phyloP scores from a whole-genome alignment of 495 filamentous ascomycete species.

The Hypoxylon perforatum region DNA sequence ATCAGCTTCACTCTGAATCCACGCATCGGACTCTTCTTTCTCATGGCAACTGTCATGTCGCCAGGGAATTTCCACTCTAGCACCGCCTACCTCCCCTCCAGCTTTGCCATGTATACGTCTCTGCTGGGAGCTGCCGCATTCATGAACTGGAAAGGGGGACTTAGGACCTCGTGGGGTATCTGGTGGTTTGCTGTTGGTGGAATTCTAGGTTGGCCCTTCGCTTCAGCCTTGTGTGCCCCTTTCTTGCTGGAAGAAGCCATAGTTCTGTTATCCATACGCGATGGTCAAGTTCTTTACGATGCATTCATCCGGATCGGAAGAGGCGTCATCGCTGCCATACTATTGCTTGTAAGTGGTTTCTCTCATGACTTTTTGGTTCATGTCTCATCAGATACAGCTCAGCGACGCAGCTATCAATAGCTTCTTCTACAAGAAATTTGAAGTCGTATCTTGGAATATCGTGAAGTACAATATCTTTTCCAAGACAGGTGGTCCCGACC shows the following conservation, averaged over 20 bases:
- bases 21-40: conserved; percentile 83
- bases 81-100: conserved; percentile 87
- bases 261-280: conserved; percentile 58
- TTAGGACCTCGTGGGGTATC: conserved; percentile 82
- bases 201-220: conserved; percentile 95
- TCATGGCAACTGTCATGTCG: conserved; percentile 77
- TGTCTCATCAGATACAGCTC: conserved; percentile 28
- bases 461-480: conserved; percentile 95
- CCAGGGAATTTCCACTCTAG: conserved; percentile 95
- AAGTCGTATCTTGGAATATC: conserved; percentile 89
- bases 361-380: not conserved
- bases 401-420: conserved; percentile 73
- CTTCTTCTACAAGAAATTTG: conserved; percentile 83
- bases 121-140: conserved; percentile 90
- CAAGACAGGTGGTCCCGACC: conserved; percentile 81
- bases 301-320: conserved; percentile 68
- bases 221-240: conserved; percentile 82
- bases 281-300: conserved; percentile 66
- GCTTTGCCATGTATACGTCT: conserved; percentile 95
- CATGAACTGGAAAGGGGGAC: conserved; percentile 81
- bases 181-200: conserved; percentile 93
- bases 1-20: conserved; percentile 79
- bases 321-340: conserved; percentile 72
- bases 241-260: conserved; percentile 81
- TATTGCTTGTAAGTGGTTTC: conserved; percentile 72